Base-by-base conservation (phyloP, 2,329 filamentous ascomycete species). In the Colletotrichum gigasporum region DNA sequence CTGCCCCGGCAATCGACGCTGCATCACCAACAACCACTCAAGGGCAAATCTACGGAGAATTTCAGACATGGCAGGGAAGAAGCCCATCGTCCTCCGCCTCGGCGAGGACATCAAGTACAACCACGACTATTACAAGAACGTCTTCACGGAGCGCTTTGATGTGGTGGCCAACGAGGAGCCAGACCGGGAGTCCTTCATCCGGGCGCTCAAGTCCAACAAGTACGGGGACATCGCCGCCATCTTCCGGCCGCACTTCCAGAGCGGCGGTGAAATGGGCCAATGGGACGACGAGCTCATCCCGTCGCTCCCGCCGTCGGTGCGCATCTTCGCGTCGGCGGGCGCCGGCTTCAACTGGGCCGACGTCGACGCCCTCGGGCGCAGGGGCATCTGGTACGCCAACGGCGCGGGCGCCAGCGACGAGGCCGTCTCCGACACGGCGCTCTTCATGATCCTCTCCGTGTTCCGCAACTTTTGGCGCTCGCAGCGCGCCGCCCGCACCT, bases 311-410 rank as follows among this genome's bases (percentile, higher is more conserved):
- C 14, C 72, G 0, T 83, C 81, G 12, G 83, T 86, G 59, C 80
- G 80, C 50, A 85, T 90, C 32, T 89, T 87, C 71, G 85, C 87
- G 28, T 86, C 82, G 11, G 87, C 87, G 2, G 87, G 87, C 5
- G 87, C 87, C 2, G 79, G 87, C 9, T 90, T 87, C 70, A 86
- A 90, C 73, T 90, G 86, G 87, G 86, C 85, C 1, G 85, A 90
- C 69, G 84, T 83, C 0, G 76, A 82, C 35, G 73, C 76, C 0
- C 75, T 87, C 3, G 69, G 73, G 5, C 67, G 70, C 0, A 71
- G 70, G 2, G 68, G 70, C 2, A 79, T 81, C 67, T 85, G 70
- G 74, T 82, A 82, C 58, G 73, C 77, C 51, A 82, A 82, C 37
- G 78, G 79, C 0, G 79, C 79, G 0, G 75, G 77, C 0, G 78